Conservation (phyloP, 768 basidiomycete species). For the Termitomyces sp. region DNA sequence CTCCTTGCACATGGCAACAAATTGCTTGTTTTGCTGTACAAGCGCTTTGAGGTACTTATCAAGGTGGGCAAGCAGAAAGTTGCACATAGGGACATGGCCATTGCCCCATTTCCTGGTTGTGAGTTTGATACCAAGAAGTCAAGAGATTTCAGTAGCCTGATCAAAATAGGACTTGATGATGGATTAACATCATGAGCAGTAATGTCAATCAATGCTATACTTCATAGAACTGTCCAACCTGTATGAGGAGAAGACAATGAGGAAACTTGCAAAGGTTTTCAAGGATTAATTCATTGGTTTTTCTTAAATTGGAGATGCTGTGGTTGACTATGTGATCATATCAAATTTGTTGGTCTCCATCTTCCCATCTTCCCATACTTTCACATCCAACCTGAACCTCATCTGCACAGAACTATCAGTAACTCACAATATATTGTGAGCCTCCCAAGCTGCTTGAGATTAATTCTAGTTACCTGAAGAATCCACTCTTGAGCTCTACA, state of each 20-base stretch:
- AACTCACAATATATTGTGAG: too few species aligned
- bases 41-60: conserved; percentile 85
- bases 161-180: conserved; percentile 85
- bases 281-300: conserved; percentile 36
- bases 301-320: too few species aligned
- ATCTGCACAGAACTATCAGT: too few species aligned
- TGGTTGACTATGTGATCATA: too few species aligned
- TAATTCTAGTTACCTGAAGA: too few species aligned
- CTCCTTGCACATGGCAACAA: conserved; percentile 94
- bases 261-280: conserved; percentile 74
- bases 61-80: conserved; percentile 83
- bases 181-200: not conserved
- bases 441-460: too few species aligned
- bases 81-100: conserved; percentile 75
- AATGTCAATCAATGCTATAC: conserved; percentile 35
- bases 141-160: conserved; percentile 78
- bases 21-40: conserved; percentile 78
- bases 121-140: conserved; percentile 78
- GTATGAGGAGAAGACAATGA: conserved; percentile 85
- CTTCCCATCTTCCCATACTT: too few species aligned
- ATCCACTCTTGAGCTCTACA: too few species aligned
- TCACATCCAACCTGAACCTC: too few species aligned
- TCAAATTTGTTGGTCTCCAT: too few species aligned
- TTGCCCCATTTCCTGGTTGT: conserved; percentile 75
- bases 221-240: conserved; percentile 96